Evolutionary conservation across 805 yeast species (phyloP), one percentile per base, ranked within the genome.

Genomic region (Kregervanrija fluxuum): DNA sequence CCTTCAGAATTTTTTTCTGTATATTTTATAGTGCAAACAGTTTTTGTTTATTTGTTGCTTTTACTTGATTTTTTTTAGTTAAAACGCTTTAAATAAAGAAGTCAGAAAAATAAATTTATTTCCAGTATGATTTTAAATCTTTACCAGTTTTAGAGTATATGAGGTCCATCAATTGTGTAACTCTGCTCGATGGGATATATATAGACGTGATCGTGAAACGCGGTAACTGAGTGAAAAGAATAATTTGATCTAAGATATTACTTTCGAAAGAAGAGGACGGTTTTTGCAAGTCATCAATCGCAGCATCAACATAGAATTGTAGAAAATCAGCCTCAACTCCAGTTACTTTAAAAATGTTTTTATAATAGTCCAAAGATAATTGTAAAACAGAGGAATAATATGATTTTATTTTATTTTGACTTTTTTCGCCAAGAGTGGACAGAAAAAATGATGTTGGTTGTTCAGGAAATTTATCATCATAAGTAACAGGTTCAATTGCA

Each of bases 301-400:
- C 57, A 0, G 82, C 73, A 30, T 72, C 74, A 8, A 79, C 40
- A 44, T 66, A 71, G 47, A 75, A 71, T n/a, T 63, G 64, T 8
- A 79, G 56, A 46, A 74, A 68, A 11, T 69, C 73, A 0, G 71
- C 52, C 34, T 79, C 85, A 1, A 80, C 56, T 1, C 80, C 81
- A 9, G 72, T 66, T 3, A 54, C 43, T 8, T 55, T 51, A 44
- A 74, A 79, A 2, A 72, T 47, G 10, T 53, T 52, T 1, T 48
- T 13, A 35, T 67, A 64, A 1, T 56, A 54, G 0, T 46, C 38
- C 0, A 62, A 38, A 1, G 61, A 48, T 1, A 74, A 33, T 2
- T 46, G 42, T 5, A 75, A 46, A 1, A 74, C 61, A 46, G 68
- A 72, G 11, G 50, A 38, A 44, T 69, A 73, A 3, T 73, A 70